Evolutionary conservation across 768 basidiomycete species (phyloP), one percentile per base, ranked within the genome.

Genomic region (Saitozyma podzolica): DNA sequence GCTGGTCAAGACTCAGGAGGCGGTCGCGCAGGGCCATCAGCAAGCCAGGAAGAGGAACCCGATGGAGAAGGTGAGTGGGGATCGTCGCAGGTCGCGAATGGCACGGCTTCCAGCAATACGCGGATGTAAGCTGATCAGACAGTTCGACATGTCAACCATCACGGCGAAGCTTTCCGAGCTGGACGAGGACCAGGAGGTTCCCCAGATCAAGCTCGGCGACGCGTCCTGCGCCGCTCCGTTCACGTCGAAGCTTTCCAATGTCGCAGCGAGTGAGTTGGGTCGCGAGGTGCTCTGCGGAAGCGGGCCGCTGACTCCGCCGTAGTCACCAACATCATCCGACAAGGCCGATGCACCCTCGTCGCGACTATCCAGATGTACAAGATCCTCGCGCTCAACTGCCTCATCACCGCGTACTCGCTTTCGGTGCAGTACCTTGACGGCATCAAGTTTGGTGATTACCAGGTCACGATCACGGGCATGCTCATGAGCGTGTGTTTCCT

Each of bases 331-430:
- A 97, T 99, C 78, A 96, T 99, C 69, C 87, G 96, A 17, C 96
- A 98, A 81, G 96, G 96, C 20, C 91, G 96, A 39, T 98, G 96
- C 82, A 99, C 96, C 0, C 86, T 99, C 16, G 96, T 98, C 50
- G 96, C 96, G 2, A 99, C 96, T 3, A 89, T 95, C 58, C 96
- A 99, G 81, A 99, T 99, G 96, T 99, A 97, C 86, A 96, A 97
- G 83, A 99, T 99, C 69, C 83, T 99, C 43, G 96, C 95, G 0
- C 82, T 99, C 59, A 99, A 98, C 77, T 98, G 96, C 75, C 83
- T 99, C 48, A 99, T 98, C 80, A 95, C 94, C 3, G 96, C 96
- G n/a, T 98, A 95, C 82, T 94, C 91, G 77, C 83, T 98, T 64
- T 93, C 91, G 69, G 96, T 98, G 40, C 94, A 95, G 79, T 97